Evolutionary conservation across 495 filamentous ascomycete species (phyloP).

Genomic region (Penicillium coffeae): DNA sequence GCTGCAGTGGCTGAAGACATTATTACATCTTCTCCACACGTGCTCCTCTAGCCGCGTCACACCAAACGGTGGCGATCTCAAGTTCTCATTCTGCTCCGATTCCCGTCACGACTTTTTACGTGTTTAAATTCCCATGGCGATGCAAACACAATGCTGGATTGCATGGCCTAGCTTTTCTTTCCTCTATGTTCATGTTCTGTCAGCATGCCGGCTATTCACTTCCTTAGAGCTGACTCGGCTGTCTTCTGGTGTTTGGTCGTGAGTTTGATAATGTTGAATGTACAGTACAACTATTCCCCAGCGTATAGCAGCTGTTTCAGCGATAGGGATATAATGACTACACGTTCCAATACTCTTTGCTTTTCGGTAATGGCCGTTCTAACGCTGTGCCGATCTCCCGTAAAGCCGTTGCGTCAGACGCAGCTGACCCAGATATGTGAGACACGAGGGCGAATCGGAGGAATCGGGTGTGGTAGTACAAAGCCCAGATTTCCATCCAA

Average conservation of each 20-base stretch:
- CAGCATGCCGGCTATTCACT: background rate
- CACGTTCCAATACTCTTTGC: background rate
- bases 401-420: background rate
- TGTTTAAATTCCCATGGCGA: slow-evolving; percentile 2
- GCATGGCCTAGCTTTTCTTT: slow-evolving; percentile 4
- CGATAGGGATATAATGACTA: slow-evolving; percentile 18
- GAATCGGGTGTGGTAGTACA: background rate
- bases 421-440: too few relatives aligned
- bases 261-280: slow-evolving; percentile 13
- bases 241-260: slow-evolving; percentile 10
- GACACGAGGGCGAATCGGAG: background rate
- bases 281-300: slow-evolving; percentile 19
- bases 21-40: slow-evolving; percentile 1
- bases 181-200: slow-evolving; percentile 2
- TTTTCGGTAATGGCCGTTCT: background rate
- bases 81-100: background rate
- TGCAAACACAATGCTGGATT: slow-evolving; percentile 15
- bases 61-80: background rate
- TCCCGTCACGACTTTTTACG: background rate
- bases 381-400: background rate
- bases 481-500: too few relatives aligned
- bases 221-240: slow-evolving; percentile 12
- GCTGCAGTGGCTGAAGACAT: slow-evolving; percentile 18
- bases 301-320: slow-evolving; percentile 16
- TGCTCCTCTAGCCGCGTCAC: background rate